Conservation (phyloP, 768 basidiomycete species). For the Podaxis sp. region DNA sequence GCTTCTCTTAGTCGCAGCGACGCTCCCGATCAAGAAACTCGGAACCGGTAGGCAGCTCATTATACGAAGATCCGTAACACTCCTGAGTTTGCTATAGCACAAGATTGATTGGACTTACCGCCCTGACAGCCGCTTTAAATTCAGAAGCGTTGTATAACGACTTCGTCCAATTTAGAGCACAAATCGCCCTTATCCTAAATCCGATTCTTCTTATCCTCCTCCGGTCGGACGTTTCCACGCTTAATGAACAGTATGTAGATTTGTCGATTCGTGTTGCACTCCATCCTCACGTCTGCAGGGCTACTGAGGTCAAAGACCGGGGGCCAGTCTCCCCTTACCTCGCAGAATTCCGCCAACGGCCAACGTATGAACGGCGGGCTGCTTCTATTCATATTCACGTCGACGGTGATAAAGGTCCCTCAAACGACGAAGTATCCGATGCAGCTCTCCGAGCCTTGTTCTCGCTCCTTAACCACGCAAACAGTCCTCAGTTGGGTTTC, state of each 20-base stretch:
- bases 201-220: conserved; percentile 71
- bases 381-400: conserved; percentile 88
- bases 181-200: conserved; percentile 68
- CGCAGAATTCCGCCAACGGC: conserved; percentile 80
- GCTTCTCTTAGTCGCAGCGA: conserved; percentile 55
- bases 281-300: conserved; percentile 37
- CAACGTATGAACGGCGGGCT: conserved; percentile 77
- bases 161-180: conserved; percentile 66
- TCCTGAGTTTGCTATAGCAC: conserved; percentile 48
- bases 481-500: conserved; percentile 69
- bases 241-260: conserved; percentile 68
- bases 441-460: conserved; percentile 73
- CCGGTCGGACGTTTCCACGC: conserved; percentile 52
- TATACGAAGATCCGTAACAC: not conserved
- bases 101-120: conserved; percentile 83
- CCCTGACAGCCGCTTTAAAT: conserved; percentile 74
- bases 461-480: conserved; percentile 72
- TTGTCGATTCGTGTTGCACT: conserved; percentile 13
- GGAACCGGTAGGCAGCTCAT: conserved; percentile 58
- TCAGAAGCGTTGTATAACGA: conserved; percentile 84
- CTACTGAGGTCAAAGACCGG: conserved; percentile 61
- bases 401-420: conserved; percentile 86
- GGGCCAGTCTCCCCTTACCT: conserved; percentile 72
- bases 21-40: conserved; percentile 63
- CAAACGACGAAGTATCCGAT: conserved; percentile 67